phyloP scores from a whole-genome alignment of 768 basidiomycete species.

The Cystobasidium ongulense region DNA sequence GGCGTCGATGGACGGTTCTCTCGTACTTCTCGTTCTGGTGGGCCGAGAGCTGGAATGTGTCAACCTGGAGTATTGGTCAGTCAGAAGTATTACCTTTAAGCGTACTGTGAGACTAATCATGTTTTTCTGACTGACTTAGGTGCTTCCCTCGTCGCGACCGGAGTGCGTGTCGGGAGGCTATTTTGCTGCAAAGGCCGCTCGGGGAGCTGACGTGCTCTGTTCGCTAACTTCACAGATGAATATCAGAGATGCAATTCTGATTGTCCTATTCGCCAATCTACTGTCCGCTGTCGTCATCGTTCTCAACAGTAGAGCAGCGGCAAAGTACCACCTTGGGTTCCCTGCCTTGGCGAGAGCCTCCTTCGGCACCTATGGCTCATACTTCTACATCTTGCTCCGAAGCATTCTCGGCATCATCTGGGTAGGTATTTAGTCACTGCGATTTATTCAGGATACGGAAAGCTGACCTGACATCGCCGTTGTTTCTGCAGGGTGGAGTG shows the following conservation, averaged over 20 bases:
- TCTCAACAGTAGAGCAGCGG: slow-evolving; percentile 67
- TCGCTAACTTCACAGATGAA: slow-evolving; percentile 1
- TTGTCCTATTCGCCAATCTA: slow-evolving; percentile 12
- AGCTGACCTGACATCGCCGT: too few relatives aligned
- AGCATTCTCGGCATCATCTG: slow-evolving; percentile 10
- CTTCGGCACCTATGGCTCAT: slow-evolving; percentile 54
- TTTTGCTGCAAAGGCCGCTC: not conserved
- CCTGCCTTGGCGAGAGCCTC: slow-evolving; percentile 39
- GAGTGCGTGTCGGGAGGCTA: not conserved
- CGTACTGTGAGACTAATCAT: not conserved
- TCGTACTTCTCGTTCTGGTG: slow-evolving; percentile 13
- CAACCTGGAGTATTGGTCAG: not conserved
- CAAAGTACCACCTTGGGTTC: slow-evolving; percentile 56
- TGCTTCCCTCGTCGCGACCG: not conserved
- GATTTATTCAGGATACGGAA: too few relatives aligned
- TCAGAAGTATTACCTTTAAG: too few relatives aligned
- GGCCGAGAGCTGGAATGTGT: slow-evolving; percentile 13
- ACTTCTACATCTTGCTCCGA: slow-evolving; percentile 45
- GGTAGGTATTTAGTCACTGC: too few relatives aligned
- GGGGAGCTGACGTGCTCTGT: too few relatives aligned
- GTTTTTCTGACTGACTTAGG: not conserved
- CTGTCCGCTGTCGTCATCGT: slow-evolving; percentile 51
- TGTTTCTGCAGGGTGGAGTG: slow-evolving; percentile 8
- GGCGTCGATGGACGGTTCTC: not conserved
- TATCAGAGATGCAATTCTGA: slow-evolving; percentile 6